Evolutionary conservation across 768 basidiomycete genomes (phyloP).

Genomic region (Amanita fuliginea): DNA sequence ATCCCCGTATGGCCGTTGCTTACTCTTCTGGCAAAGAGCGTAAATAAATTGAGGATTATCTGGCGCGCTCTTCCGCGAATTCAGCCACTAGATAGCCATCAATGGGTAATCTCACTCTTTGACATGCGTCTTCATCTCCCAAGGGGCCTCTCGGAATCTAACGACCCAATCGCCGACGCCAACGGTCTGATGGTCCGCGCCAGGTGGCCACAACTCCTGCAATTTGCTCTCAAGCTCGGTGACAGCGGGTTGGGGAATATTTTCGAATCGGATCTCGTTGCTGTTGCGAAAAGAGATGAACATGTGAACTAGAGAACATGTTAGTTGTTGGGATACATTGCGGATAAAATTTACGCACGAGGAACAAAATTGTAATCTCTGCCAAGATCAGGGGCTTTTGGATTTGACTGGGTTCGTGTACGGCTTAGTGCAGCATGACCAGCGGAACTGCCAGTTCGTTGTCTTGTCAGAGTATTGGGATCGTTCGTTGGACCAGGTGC

Average conservation of each 20-base stretch:
- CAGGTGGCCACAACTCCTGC: conserved; percentile 53
- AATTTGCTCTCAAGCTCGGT: conserved; percentile 48
- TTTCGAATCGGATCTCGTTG: conserved; percentile 52
- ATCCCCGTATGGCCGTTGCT: conserved; percentile 11
- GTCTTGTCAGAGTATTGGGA: conserved; percentile 13
- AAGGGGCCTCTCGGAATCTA: conserved; percentile 57
- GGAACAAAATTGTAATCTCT: conserved; percentile 6
- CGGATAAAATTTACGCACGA: conserved; percentile 3
- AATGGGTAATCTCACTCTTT: conserved; percentile 34
- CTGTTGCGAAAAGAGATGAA: conserved; percentile 59
- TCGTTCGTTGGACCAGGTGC: conserved; percentile 10
- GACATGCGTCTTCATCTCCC: conserved; percentile 49
- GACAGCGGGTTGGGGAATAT: conserved; percentile 35
- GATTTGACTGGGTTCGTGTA: conserved; percentile 10
- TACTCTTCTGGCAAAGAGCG: conserved; percentile 48
- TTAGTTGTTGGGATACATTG: not conserved
- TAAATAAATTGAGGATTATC: conserved; percentile 51
- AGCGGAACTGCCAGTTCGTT: conserved; percentile 12
- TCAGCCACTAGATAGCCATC: conserved; percentile 1
- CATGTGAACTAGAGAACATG: conserved; percentile 45
- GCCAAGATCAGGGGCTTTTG: conserved; percentile 1
- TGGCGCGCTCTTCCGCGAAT: conserved; percentile 35
- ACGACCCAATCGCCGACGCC: conserved; percentile 35
- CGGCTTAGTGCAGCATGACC: conserved; percentile 7
- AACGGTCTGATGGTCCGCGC: conserved; percentile 32